Conservation (phyloP, 1,284 basidiomycete genomes). For the Cystobasidiaceae sp. region DNA sequence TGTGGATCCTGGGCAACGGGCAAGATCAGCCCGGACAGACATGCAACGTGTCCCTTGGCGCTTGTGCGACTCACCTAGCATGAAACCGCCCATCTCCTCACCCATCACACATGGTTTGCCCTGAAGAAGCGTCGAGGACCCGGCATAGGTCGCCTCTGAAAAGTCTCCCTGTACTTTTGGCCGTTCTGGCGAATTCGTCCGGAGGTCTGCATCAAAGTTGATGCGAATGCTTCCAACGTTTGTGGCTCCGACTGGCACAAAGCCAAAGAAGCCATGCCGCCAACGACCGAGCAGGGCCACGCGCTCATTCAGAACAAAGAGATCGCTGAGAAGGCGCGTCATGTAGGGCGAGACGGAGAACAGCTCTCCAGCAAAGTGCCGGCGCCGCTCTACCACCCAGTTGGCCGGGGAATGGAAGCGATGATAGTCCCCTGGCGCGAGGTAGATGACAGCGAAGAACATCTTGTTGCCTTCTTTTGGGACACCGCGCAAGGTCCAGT, state of each 20-base stretch:
- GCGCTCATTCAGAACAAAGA: slow-evolving; percentile 96
- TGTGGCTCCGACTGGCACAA: slow-evolving; percentile 96
- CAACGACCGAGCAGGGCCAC: slow-evolving; percentile 94
- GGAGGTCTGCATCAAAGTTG: slow-evolving; percentile 87
- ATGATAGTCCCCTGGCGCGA: slow-evolving; percentile 97
- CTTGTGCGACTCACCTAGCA: slow-evolving; percentile 58
- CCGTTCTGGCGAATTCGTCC: slow-evolving; percentile 68
- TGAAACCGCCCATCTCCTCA: slow-evolving; percentile 97
- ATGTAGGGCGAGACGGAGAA: slow-evolving; percentile 97
- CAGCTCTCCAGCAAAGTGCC: slow-evolving; percentile 90
- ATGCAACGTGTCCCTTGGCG: too few species aligned
- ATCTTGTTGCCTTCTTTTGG: slow-evolving; percentile 67
- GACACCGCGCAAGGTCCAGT: slow-evolving; percentile 41
- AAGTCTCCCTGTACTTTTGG: slow-evolving; percentile 27
- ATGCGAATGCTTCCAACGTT: slow-evolving; percentile 96
- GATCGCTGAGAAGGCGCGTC: slow-evolving; percentile 80
- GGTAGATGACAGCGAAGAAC: slow-evolving; percentile 92
- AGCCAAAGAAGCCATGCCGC: slow-evolving; percentile 92
- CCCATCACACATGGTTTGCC: slow-evolving; percentile 83
- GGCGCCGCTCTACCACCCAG: slow-evolving; percentile 93
- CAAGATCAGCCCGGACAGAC: not conserved
- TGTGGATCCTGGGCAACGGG: slow-evolving; percentile 58
- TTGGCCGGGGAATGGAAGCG: slow-evolving; percentile 92
- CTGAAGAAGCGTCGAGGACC: slow-evolving; percentile 70
- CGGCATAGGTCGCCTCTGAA: slow-evolving; percentile 81